These are phyloP conservation scores for Xylaria sp. DNA, from an alignment of 2,329 filamentous ascomycete species.

Conservation along the genomic window DNA sequence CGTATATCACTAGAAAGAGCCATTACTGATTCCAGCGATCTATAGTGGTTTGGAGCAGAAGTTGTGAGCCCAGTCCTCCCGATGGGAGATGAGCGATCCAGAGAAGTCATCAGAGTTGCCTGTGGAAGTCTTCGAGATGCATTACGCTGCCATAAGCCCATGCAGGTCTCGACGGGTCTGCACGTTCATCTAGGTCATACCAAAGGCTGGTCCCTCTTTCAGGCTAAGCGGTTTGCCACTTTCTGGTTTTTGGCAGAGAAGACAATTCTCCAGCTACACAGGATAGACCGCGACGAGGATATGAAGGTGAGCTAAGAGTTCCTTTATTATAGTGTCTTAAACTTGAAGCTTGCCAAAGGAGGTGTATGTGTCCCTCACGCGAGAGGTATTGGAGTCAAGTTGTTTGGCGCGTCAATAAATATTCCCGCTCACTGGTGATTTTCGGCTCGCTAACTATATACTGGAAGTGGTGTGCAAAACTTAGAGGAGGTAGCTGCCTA, in stretches of 20 bases:
- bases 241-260: conserved; percentile 38
- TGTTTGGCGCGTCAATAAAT: no score
- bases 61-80: conserved; percentile 38
- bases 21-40: no score
- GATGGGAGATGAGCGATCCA: conserved; percentile 3
- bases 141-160: conserved; percentile 40
- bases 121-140: conserved; percentile 34
- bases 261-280: conserved; percentile 34
- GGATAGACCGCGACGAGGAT: conserved; percentile 33
- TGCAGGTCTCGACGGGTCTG: conserved; percentile 38
- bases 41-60: conserved; percentile 40
- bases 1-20: no score
- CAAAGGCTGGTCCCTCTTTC: conserved; percentile 38
- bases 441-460: conserved; percentile 8
- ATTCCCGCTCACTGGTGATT: not conserved
- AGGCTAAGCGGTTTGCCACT: conserved; percentile 40
- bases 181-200: conserved; percentile 41
- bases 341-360: not conserved
- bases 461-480: conserved; percentile 33
- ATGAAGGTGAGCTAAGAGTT: conserved; percentile 9
- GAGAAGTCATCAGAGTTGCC: conserved; percentile 21
- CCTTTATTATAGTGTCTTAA: not conserved
- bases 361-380: not conserved
- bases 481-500: conserved; percentile 19
- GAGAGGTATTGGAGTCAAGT: not conserved